phyloP scores from a whole-genome alignment of 768 basidiomycete species.

The Tulasnella sp. region DNA sequence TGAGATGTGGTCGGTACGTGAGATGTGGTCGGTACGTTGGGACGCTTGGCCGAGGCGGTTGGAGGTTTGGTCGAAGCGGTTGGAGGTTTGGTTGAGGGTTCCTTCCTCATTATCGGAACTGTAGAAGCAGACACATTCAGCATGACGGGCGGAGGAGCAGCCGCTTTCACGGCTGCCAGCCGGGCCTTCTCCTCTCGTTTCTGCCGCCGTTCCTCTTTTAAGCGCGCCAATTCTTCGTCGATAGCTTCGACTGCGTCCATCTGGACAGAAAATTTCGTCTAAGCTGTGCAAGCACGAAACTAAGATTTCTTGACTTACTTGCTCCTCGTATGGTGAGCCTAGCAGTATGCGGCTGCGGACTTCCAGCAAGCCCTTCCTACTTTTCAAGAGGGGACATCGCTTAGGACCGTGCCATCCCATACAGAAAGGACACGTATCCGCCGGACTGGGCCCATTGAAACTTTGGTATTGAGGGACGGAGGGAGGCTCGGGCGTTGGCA shows the following conservation, averaged over 20 bases:
- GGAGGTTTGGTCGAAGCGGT: background rate
- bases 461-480: background rate
- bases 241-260: slow-evolving; percentile 54
- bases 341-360: slow-evolving; percentile 58
- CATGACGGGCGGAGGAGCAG: background rate
- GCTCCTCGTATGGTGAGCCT: slow-evolving; percentile 21
- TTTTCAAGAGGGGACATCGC: slow-evolving; percentile 51
- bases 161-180: background rate
- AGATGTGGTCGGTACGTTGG: background rate
- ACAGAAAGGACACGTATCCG: slow-evolving; percentile 43
- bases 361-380: slow-evolving; percentile 52
- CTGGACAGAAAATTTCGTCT: slow-evolving; percentile 27
- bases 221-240: slow-evolving; percentile 34
- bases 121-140: background rate
- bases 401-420: slow-evolving; percentile 38
- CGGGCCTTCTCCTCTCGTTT: background rate
- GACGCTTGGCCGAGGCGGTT: background rate
- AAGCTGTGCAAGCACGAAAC: background rate
- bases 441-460: background rate
- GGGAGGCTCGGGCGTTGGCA: background rate
- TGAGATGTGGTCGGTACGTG: background rate
- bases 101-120: background rate
- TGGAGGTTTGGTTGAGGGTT: background rate
- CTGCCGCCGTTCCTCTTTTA: background rate
- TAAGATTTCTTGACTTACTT: background rate